phyloP scores from a whole-genome alignment of 768 basidiomycete genomes.

The Naganishia antarctica region DNA sequence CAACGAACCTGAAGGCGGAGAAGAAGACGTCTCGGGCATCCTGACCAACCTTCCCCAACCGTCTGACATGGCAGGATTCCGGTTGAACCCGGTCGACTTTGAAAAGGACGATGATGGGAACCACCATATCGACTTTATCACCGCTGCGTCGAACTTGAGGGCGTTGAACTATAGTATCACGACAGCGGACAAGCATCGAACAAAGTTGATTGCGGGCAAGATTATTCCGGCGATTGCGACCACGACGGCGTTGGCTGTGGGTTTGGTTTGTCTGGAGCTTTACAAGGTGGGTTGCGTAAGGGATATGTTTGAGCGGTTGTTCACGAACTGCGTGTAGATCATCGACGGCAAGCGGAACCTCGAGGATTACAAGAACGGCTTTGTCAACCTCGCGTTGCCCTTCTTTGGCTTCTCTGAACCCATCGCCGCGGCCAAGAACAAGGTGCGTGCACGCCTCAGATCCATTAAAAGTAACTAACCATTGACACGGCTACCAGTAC shows the following conservation, averaged over 20 bases:
- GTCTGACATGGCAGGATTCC: conserved; percentile 90
- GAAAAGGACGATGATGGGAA: conserved; percentile 99
- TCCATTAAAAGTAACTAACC: no score
- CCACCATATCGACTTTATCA: conserved; percentile 98
- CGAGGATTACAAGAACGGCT: conserved; percentile 96
- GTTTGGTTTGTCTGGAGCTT: conserved; percentile 88
- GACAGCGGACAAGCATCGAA: conserved; percentile 79
- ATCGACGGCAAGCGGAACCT: conserved; percentile 91
- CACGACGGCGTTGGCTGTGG: conserved; percentile 91
- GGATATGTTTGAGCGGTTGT: no score
- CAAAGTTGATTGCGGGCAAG: conserved; percentile 91
- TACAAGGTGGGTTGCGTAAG: conserved; percentile 77
- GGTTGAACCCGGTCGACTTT: conserved; percentile 89
- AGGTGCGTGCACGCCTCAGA: conserved; percentile 52
- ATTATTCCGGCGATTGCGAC: conserved; percentile 99
- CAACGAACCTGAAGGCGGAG: conserved; percentile 51
- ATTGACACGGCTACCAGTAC: conserved; percentile 53
- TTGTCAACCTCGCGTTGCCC: conserved; percentile 92
- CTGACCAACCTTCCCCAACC: conserved; percentile 74
- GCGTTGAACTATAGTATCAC: conserved; percentile 90
- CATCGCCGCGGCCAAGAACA: conserved; percentile 78
- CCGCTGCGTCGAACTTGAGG: conserved; percentile 91
- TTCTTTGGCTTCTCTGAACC: conserved; percentile 99
- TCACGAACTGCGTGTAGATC: conserved; percentile 67
- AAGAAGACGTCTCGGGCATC: conserved; percentile 56